phyloP scores from a whole-genome alignment of 2,329 filamentous ascomycete genomes.

The Aspergillus eucalypticola region DNA sequence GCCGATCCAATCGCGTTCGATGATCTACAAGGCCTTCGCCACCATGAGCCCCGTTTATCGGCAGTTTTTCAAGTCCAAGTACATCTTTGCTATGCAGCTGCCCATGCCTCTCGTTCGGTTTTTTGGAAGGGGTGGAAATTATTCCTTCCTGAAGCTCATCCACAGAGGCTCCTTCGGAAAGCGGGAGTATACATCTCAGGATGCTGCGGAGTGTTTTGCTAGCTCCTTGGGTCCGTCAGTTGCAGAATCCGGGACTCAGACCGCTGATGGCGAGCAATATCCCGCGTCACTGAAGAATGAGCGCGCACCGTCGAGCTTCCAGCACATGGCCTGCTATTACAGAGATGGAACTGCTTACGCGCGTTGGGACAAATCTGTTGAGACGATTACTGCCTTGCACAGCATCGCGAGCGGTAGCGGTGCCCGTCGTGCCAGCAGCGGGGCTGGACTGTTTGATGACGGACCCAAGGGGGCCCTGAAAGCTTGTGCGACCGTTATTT shows the following conservation, averaged over 20 bases:
- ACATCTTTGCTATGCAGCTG: slow-evolving; percentile 57
- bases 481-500: slow-evolving; percentile 55
- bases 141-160: slow-evolving; percentile 47
- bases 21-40: slow-evolving; percentile 47
- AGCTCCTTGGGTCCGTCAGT: slow-evolving; percentile 53
- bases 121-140: slow-evolving; percentile 52
- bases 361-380: slow-evolving; percentile 55
- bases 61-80: slow-evolving; percentile 54
- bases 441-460: slow-evolving; percentile 47
- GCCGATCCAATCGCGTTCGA: slow-evolving; percentile 47
- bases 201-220: slow-evolving; percentile 52
- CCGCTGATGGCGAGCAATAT: slow-evolving; percentile 37
- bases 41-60: slow-evolving; percentile 50
- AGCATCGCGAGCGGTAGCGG: slow-evolving; percentile 41
- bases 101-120: slow-evolving; percentile 48
- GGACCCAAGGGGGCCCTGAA: slow-evolving; percentile 50
- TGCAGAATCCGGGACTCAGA: slow-evolving; percentile 44
- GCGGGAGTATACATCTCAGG: slow-evolving; percentile 31
- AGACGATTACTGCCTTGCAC: slow-evolving; percentile 51
- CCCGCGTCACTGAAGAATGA: slow-evolving; percentile 41
- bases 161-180: slow-evolving; percentile 44
- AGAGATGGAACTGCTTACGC: slow-evolving; percentile 49
- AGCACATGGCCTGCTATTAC: slow-evolving; percentile 56
- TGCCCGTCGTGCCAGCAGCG: slow-evolving; percentile 36
- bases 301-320: slow-evolving; percentile 50